These are phyloP conservation scores for Daldinia bambusicola DNA, from an alignment of 495 filamentous ascomycete species.

Conservation along the genomic window DNA sequence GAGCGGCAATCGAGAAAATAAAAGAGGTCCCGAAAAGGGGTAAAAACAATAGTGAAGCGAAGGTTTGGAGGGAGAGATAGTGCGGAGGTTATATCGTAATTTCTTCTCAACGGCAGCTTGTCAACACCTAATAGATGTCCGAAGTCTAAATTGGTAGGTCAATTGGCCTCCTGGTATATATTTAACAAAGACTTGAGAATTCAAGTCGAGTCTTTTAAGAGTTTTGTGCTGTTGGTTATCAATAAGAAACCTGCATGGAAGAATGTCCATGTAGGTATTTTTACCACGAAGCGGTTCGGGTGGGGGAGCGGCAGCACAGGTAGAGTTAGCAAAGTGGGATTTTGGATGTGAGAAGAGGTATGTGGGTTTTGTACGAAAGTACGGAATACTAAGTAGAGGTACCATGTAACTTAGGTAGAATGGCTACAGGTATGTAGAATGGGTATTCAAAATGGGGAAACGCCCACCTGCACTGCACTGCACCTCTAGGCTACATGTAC, in stretches of 20 bases:
- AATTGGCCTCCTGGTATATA: slow-evolving; percentile 24
- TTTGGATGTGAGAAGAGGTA: background rate
- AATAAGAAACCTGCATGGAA: slow-evolving; percentile 10
- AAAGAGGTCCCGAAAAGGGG: background rate
- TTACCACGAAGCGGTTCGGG: slow-evolving; percentile 4
- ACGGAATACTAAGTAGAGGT: too few relatives aligned
- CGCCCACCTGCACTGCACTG: background rate
- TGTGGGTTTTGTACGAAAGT: slow-evolving; percentile 11
- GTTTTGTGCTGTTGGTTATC: slow-evolving; percentile 21
- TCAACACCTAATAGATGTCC: slow-evolving; percentile 16
- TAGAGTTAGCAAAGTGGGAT: slow-evolving; percentile 11
- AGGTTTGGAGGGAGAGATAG: slow-evolving; percentile 2
- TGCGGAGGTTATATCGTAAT: slow-evolving; percentile 2
- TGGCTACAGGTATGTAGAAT: too few relatives aligned
- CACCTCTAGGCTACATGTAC: too few relatives aligned
- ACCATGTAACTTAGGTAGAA: too few relatives aligned
- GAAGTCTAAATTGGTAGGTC: slow-evolving; percentile 20
- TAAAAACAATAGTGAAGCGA: background rate
- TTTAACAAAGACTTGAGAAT: slow-evolving; percentile 5
- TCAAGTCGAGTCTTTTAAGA: slow-evolving; percentile 3
- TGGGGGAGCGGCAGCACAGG: slow-evolving; percentile 7
- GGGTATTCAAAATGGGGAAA: slow-evolving; percentile 3
- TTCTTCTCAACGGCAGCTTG: slow-evolving; percentile 25
- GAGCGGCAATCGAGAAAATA: slow-evolving; percentile 23
- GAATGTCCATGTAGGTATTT: slow-evolving; percentile 1